Evolutionary conservation across 2,329 filamentous ascomycete species (phyloP), one percentile per base, ranked within the genome.

Genomic region (Beauveria pseudobassiana): DNA sequence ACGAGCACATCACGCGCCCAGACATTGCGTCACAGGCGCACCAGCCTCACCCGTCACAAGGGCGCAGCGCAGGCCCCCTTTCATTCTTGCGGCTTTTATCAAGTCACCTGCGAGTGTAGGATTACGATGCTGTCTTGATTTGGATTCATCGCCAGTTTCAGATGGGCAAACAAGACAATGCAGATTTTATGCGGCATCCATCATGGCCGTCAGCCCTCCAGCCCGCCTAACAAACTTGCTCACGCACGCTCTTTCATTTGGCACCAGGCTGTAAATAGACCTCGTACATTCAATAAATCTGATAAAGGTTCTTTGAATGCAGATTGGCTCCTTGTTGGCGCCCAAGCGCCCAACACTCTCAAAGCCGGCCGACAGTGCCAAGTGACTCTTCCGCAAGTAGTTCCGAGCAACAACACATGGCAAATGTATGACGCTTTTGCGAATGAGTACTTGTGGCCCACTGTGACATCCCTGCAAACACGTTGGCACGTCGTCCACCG

Each of bases 1-100:
- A 50, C 55, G n/a, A 58, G 55, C 45, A 58, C 55, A 58, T 58
- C 55, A 58, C 55, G 55, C 55, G 55, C 55, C 30, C 45, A 42
- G 28, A 34, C 30, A 58, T 59, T 59, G 56, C 56, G 56, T 59
- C 56, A 59, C 56, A 59, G 56, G 56, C 56, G 43, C 34, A 43
- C 46, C 56, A 51, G 45, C 48, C 56, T 51, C 46, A 20, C 22
- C 46, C 45, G 38, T 59, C 46, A 59, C 56, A 59, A 59, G 56
- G 56, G 28, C 22, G 42, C 5, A 10, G 24, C 24, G 46, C 46
- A 16, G 14, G 46, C 42, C 40, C 10, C 34, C 40, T 42, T 38
- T 43, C 51, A 43, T 54, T 54, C 51, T 54, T 53, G 51, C 34
- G 34, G 43, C 54, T 57, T 57, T 38, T 38, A 38, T 3, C 34